Evolutionary conservation across 2,329 filamentous ascomycete genomes (phyloP), one percentile per base, ranked within the genome.

Genomic region (Pseudonectria foliicola): DNA sequence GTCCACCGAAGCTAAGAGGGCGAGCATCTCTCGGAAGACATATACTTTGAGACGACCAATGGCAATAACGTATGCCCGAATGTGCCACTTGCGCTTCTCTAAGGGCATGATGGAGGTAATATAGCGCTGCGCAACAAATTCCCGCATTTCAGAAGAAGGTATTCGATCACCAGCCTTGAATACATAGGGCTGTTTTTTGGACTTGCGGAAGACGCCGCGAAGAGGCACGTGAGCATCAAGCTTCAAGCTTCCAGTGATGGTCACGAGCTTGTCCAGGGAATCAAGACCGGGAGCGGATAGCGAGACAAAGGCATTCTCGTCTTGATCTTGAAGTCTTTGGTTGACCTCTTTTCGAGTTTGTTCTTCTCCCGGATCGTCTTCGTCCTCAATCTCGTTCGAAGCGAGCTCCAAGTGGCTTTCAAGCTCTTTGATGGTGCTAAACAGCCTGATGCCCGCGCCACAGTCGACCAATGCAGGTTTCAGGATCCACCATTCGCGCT

Each of bases 401-500:
- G 50, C 58, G 1, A 61, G 53, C 27, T 63, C 60, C 0, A 63
- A 49, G 8, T 59, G 50, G 15, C 50, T 44, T 2, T 57, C 58
- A 0, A 63, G 44, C 26, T 63, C 60, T 0, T 60, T 54, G 10
- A 56, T 39, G 0, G 60, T 63, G 18, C 60, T 63, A 36, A 63
- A 63, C 7, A 63, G 49, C 0, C 59, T 52, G n/a, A 63, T 63
- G 0, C 60, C 60, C 7, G 58, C 54, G 2, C 60, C 61, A n/a
- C 59, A 63, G 14, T 63, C 61, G 8, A 62, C 53, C 39, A 63
- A 44, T 0, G 61, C 60, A 2, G 60, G 60, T 32, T 63, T 63
- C 4, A 63, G 34, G 15, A 63, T 63, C 61, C 60, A 63, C 59
- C 61, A 63, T 23, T 62, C 53, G 1, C 61, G 45, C 2, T 62